phyloP scores from a whole-genome alignment of 352 stramenopile species.

The Pythium grandisporangium region DNA sequence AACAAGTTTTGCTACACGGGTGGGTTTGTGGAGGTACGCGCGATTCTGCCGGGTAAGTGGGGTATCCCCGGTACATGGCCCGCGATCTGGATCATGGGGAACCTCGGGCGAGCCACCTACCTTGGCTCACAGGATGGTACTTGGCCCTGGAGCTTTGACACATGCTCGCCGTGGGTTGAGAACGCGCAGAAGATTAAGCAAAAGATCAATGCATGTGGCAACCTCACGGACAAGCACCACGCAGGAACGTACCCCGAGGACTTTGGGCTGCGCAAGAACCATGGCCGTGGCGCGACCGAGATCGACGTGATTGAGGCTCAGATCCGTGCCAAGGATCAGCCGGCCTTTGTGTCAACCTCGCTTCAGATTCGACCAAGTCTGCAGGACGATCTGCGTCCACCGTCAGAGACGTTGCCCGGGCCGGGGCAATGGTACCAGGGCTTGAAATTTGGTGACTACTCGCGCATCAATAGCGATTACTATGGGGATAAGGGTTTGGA shows the following conservation, averaged over 20 bases:
- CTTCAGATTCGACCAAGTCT: slow-evolving; percentile 88
- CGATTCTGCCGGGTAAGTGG: slow-evolving; percentile 92
- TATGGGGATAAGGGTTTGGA: slow-evolving; percentile 93
- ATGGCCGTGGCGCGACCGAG: slow-evolving; percentile 93
- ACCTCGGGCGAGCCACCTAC: slow-evolving; percentile 95
- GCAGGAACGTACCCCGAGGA: slow-evolving; percentile 69
- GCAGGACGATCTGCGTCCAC: slow-evolving; percentile 48
- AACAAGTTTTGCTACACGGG: slow-evolving; percentile 99
- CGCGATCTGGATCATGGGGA: slow-evolving; percentile 97
- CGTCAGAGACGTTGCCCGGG: slow-evolving; percentile 33
- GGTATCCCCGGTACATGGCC: slow-evolving; percentile 94
- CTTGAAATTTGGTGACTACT: slow-evolving; percentile 79
- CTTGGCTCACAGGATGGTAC: slow-evolving; percentile 89
- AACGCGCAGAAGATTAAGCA: slow-evolving; percentile 88
- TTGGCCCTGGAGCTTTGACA: slow-evolving; percentile 96
- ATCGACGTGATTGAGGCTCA: slow-evolving; percentile 95
- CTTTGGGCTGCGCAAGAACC: slow-evolving; percentile 87
- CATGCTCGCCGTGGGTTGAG: slow-evolving; percentile 78
- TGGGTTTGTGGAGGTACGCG: slow-evolving; percentile 92
- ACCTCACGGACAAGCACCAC: slow-evolving; percentile 92
- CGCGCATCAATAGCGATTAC: slow-evolving; percentile 91
- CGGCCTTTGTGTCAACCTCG: slow-evolving; percentile 89
- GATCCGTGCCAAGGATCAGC: slow-evolving; percentile 78
- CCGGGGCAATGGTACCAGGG: slow-evolving; percentile 89
- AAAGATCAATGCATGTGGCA: slow-evolving; percentile 91